A percentile compares a stretch with the other conserved stretches of the same genome.
Conservation (phyloP, 768 basidiomycete species). For the Ramaria sp. region DNA sequence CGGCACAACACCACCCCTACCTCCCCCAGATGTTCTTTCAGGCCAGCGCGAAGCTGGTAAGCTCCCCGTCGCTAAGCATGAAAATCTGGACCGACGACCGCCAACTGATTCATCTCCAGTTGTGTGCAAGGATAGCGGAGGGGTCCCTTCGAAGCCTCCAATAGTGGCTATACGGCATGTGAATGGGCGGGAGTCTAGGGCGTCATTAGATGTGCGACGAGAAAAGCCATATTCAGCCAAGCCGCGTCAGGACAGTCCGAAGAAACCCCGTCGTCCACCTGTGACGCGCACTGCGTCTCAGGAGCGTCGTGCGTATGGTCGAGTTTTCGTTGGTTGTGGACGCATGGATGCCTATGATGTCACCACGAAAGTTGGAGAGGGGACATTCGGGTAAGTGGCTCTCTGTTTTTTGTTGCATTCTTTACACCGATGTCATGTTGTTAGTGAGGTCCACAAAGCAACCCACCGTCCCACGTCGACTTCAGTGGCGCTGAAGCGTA, state of each 20-base stretch:
- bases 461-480: constrained; percentile 48
- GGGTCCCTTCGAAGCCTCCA: constrained; percentile 8
- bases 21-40: too few species aligned
- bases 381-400: constrained; percentile 81
- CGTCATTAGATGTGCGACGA: constrained; percentile 10
- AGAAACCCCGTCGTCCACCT: constrained; percentile 27
- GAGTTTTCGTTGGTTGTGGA: constrained; percentile 59
- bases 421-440: constrained; percentile 4
- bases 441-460: constrained; percentile 87
- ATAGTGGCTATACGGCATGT: constrained; percentile 18
- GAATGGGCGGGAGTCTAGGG: constrained; percentile 15
- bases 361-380: constrained; percentile 86
- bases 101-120: not conserved
- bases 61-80: too few species aligned
- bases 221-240: not conserved
- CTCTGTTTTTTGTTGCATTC: constrained; percentile 8
- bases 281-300: constrained; percentile 47
- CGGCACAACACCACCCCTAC: constrained; percentile 5
- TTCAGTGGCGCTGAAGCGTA: constrained; percentile 83
- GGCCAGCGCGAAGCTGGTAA: too few species aligned
- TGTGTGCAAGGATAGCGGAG: too few species aligned
- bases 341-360: constrained; percentile 66
- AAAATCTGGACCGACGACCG: too few species aligned
- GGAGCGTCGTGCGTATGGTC: constrained; percentile 59
- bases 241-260: constrained; percentile 12